Base-by-base conservation (phyloP, 192 early-diverging fungal species). In the Dissophora ornata region DNA sequence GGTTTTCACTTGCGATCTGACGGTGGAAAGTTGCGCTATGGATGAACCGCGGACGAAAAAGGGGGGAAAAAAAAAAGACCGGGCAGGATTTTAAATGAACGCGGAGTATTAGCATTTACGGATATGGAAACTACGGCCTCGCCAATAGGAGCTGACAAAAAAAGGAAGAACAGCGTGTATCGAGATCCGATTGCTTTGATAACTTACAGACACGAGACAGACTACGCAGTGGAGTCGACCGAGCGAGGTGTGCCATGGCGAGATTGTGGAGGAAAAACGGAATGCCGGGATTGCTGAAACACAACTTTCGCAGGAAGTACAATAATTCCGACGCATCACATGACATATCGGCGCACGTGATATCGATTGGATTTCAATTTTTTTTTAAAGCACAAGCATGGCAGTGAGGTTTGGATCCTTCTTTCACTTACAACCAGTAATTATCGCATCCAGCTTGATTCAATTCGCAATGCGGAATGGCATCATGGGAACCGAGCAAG, bases 351-450 rank as follows among this genome's bases (percentile, higher is more conserved):
- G n/a, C n/a, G n/a, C n/a, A n/a, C n/a, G n/a, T n/a, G n/a, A n/a
- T n/a, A n/a, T n/a, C n/a, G n/a, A n/a, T n/a, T n/a, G n/a, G n/a
- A n/a, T n/a, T n/a, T n/a, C n/a, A n/a, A n/a, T n/a, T n/a, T n/a
- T n/a, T n/a, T n/a, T n/a, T n/a, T n/a, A n/a, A n/a, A n/a, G n/a
- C n/a, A n/a, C n/a, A 29, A 15, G 21, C 33, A 19, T 38, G 36
- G n/a, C 24, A 24, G 24, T 15, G 15, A 16, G 8, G 8, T 16
- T 22, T 48, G 41, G 62, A 36, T 67, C 64, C 64, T 67, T 67
- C 64, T 67, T 67, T 67, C 54, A 57, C 64, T 67, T 67, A 46
- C 54, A 55, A 49, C 64, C 64, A 67, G 64, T 67, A 67, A 67
- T 67, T 42, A 53, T 45, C 57, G 42, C 12, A 15, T 18, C 41